phyloP scores from a whole-genome alignment of 2,329 filamentous ascomycete species.

The Rhinocladiella similis region DNA sequence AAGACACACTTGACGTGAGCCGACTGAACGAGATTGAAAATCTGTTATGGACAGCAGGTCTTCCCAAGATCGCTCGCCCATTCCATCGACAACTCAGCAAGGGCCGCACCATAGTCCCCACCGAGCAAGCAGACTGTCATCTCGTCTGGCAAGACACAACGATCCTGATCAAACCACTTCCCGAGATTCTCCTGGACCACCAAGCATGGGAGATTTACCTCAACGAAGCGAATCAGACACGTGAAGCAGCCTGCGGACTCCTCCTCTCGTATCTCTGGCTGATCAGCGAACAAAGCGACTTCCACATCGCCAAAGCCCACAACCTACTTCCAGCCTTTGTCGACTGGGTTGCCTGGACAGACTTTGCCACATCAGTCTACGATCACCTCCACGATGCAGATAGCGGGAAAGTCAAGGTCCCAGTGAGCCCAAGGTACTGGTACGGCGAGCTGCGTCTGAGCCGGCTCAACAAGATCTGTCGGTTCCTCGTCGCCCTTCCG shows the following conservation, averaged over 20 bases:
- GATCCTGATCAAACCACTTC: constrained; percentile 33
- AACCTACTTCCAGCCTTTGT: constrained; percentile 36
- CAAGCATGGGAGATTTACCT: constrained; percentile 6
- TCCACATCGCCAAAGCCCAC: constrained; percentile 36
- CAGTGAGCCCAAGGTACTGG: constrained; percentile 36
- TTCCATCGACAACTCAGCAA: constrained; percentile 30
- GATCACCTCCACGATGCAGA: constrained; percentile 25
- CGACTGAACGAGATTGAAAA: constrained; percentile 29
- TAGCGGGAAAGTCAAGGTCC: constrained; percentile 24
- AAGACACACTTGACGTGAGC: not conserved
- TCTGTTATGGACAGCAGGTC: constrained; percentile 32
- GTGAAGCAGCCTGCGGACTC: constrained; percentile 46
- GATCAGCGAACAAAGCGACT: constrained; percentile 41
- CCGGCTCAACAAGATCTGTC: constrained; percentile 42
- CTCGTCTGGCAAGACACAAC: constrained; percentile 27
- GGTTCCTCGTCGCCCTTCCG: constrained; percentile 4
- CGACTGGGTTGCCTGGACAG: constrained; percentile 43
- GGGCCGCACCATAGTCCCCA: constrained; percentile 26
- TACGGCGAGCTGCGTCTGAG: constrained; percentile 48
- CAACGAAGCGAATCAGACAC: not conserved
- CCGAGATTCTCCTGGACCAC: constrained; percentile 28
- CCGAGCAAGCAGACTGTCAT: constrained; percentile 31
- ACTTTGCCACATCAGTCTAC: constrained; percentile 29
- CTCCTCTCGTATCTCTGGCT: constrained; percentile 45
- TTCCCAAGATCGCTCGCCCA: constrained; percentile 28